phyloP scores from a whole-genome alignment of 768 basidiomycete genomes.

The Dendrothele bispora region DNA sequence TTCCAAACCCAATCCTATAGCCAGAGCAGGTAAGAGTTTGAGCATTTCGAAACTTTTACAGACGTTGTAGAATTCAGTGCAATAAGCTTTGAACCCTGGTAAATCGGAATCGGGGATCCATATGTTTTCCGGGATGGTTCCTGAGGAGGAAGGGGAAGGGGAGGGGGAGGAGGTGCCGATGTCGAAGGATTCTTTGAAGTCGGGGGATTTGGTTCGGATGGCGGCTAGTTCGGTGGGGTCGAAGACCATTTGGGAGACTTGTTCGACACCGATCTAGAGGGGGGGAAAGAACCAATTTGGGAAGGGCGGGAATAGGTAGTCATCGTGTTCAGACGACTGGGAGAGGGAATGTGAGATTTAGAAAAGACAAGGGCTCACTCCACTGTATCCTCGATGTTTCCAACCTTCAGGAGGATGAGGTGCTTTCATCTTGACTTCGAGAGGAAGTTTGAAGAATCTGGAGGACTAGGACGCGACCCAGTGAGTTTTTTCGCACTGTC shows the following conservation, averaged over 20 bases:
- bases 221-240: conserved; percentile 22
- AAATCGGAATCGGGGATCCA: conserved; percentile 36
- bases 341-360: too few relatives aligned
- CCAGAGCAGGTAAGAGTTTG: conserved; percentile 32
- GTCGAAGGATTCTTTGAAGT: conserved; percentile 39
- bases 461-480: conserved; percentile 10
- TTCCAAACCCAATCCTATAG: conserved; percentile 30
- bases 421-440: conserved; percentile 22
- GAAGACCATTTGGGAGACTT: conserved; percentile 23
- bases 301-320: not conserved
- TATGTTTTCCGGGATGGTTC: too few relatives aligned
- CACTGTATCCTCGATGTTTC: conserved; percentile 26
- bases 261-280: conserved; percentile 20
- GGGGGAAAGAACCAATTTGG: too few relatives aligned
- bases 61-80: conserved; percentile 32
- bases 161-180: conserved; percentile 30
- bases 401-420: conserved; percentile 24
- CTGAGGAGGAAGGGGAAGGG: too few relatives aligned
- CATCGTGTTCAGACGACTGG: not conserved
- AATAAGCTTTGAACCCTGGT: conserved; percentile 35
- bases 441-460: conserved; percentile 20
- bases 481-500: not conserved
- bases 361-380: conserved; percentile 9
- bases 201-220: conserved; percentile 27
- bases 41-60: conserved; percentile 31